A percentile compares a stretch with the other conserved stretches of the same genome.
Conservation (phyloP, 768 basidiomycete species). For the Trametes gibbosa region DNA sequence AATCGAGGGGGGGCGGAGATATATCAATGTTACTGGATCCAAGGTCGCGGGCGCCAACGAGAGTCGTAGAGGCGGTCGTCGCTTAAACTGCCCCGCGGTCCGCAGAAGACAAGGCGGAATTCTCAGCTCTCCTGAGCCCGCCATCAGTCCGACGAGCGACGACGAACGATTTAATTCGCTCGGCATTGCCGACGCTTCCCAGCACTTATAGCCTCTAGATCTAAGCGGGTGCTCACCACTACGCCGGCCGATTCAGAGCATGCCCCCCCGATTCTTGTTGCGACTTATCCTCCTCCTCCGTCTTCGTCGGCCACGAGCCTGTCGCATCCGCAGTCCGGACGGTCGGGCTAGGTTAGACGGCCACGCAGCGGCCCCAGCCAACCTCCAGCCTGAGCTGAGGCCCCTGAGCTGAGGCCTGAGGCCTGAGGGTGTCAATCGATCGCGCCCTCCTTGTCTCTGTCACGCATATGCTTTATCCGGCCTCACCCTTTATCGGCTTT, state of each 20-base stretch:
- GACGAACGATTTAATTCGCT: background rate
- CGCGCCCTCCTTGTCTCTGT: too few relatives aligned
- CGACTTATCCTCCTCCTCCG: background rate
- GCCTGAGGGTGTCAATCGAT: too few relatives aligned
- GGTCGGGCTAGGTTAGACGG: too few relatives aligned
- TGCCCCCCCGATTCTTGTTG: background rate
- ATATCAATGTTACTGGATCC: slow-evolving; percentile 5
- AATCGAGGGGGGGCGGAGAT: background rate
- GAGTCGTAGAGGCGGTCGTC: background rate
- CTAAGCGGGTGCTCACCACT: too few relatives aligned
- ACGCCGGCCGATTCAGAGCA: too few relatives aligned
- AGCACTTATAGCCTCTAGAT: too few relatives aligned
- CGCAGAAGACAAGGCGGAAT: slow-evolving; percentile 3
- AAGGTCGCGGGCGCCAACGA: background rate
- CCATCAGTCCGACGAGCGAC: background rate
- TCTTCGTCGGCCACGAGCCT: background rate
- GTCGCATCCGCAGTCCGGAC: background rate
- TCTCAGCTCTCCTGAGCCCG: slow-evolving; percentile 2
- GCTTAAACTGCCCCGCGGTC: slow-evolving; percentile 5
- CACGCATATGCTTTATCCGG: too few relatives aligned
- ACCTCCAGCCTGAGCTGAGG: too few relatives aligned
- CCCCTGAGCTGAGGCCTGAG: too few relatives aligned
- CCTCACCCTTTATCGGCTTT: too few relatives aligned
- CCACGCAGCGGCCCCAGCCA: too few relatives aligned
- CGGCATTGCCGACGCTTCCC: too few relatives aligned